A percentile compares a stretch with the other conserved stretches of the same genome.
Conservation (phyloP, 2,329 filamentous ascomycete species). For the Chrysoporthe cubensis region DNA sequence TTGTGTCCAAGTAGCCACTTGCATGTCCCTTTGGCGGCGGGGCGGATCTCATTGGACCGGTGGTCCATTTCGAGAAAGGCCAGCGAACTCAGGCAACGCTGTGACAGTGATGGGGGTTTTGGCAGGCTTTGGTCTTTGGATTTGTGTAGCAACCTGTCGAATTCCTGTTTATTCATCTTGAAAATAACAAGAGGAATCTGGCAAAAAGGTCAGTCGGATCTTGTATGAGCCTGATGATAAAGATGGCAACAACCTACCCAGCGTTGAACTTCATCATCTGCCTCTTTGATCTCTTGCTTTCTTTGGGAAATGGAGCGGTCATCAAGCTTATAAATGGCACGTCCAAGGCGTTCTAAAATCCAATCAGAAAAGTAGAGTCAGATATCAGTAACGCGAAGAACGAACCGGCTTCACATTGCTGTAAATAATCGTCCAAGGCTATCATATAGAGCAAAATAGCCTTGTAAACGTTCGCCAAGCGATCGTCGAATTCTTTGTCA, state of each 20-base stretch:
- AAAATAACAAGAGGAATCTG: not conserved
- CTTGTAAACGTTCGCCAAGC: not conserved
- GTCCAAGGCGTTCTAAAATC: not conserved
- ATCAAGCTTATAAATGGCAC: not conserved
- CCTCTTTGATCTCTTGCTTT: not conserved
- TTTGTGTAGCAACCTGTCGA: not conserved
- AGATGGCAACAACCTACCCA: not conserved
- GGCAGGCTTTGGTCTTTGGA: not conserved
- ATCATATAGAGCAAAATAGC: not conserved
- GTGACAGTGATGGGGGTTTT: slow-evolving; percentile 22
- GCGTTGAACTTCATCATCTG: not conserved
- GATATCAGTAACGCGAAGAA: not conserved
- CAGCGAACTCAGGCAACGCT: slow-evolving; percentile 40
- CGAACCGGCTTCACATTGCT: not conserved
- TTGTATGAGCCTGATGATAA: not conserved
- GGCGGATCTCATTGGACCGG: slow-evolving; percentile 34
- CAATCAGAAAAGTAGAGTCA: not conserved
- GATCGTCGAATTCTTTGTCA: not conserved
- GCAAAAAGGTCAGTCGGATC: not conserved
- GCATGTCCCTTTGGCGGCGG: slow-evolving; percentile 36
- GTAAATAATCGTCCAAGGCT: not conserved
- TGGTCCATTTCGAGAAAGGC: slow-evolving; percentile 37
- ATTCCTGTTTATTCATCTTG: not conserved
- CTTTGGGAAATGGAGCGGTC: not conserved
- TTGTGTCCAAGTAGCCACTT: slow-evolving; percentile 38